These are phyloP conservation scores for Agaricus blazei DNA, from an alignment of 768 basidiomycete species.

Conservation along the genomic window DNA sequence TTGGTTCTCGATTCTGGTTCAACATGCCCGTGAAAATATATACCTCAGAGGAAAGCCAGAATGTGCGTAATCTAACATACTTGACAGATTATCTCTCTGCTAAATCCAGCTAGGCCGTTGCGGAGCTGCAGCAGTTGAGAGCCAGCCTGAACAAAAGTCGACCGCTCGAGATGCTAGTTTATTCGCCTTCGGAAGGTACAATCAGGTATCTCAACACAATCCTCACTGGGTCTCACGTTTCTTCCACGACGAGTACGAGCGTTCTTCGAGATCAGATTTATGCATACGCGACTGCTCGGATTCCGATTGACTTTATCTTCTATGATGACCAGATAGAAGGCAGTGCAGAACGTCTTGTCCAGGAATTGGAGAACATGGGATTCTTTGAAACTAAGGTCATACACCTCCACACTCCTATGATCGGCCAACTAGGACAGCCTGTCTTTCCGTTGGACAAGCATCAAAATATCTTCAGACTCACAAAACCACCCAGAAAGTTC, in stretches of 20 bases:
- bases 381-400: conserved; percentile 58
- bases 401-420: conserved; percentile 69
- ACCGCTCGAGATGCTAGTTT: conserved; percentile 47
- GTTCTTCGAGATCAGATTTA: conserved; percentile 24
- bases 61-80: conserved; percentile 28
- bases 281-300: conserved; percentile 21
- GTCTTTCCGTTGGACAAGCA: conserved; percentile 45
- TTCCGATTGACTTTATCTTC: conserved; percentile 57
- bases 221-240: conserved; percentile 46
- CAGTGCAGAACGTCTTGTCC: conserved; percentile 52
- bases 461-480: conserved; percentile 60
- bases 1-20: conserved; percentile 72
- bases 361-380: conserved; percentile 36
- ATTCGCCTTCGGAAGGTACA: conserved; percentile 56
- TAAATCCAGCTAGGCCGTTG: conserved; percentile 29
- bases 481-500: conserved; percentile 62
- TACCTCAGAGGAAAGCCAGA: conserved; percentile 49
- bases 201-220: conserved; percentile 50
- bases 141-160: conserved; percentile 41
- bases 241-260: conserved; percentile 42
- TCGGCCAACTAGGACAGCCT: conserved; percentile 47
- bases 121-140: conserved; percentile 43
- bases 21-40: conserved; percentile 61
- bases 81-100: too few relatives aligned
- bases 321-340: conserved; percentile 63